These are phyloP conservation scores for Aspergillus panamensis DNA, from an alignment of 495 filamentous ascomycete genomes.

Conservation along the genomic window DNA sequence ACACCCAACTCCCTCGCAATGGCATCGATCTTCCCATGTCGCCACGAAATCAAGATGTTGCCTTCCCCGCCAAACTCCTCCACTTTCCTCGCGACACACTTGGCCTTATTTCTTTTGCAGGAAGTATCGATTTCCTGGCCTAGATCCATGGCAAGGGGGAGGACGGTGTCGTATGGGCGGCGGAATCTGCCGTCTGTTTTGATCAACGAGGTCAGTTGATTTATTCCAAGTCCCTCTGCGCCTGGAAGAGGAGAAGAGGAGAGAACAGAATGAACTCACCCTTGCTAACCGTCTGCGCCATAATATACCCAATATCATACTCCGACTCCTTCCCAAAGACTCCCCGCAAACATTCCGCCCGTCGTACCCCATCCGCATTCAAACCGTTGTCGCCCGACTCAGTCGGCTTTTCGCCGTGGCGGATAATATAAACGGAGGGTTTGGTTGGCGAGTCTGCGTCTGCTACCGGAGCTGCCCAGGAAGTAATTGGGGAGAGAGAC, in stretches of 20 bases:
- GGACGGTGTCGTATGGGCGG: constrained; percentile 48
- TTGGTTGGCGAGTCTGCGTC: neutral
- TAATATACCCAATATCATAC: constrained; percentile 48
- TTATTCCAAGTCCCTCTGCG: too few species aligned
- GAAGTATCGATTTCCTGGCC: constrained; percentile 44
- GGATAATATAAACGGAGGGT: constrained; percentile 48
- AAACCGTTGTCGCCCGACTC: constrained; percentile 38
- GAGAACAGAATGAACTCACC: constrained; percentile 20
- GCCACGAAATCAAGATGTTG: constrained; percentile 35
- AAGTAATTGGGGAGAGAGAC: neutral
- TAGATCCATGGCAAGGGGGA: constrained; percentile 46
- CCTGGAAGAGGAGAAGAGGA: too few species aligned
- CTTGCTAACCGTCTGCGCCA: constrained; percentile 38
- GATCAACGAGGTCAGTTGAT: too few species aligned
- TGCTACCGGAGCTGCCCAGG: neutral
- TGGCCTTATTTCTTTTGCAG: constrained; percentile 27
- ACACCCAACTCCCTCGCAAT: constrained; percentile 25
- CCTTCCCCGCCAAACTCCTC: constrained; percentile 23
- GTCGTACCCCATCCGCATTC: constrained; percentile 36
- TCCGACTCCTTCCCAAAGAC: constrained; percentile 41
- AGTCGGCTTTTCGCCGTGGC: constrained; percentile 51
- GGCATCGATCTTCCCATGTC: constrained; percentile 24
- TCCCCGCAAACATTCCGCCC: constrained; percentile 44
- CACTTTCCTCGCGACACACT: constrained; percentile 26
- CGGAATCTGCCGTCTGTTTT: constrained; percentile 39